Conservation (phyloP, 768 basidiomycete species). For the Termitomyces sp. region DNA sequence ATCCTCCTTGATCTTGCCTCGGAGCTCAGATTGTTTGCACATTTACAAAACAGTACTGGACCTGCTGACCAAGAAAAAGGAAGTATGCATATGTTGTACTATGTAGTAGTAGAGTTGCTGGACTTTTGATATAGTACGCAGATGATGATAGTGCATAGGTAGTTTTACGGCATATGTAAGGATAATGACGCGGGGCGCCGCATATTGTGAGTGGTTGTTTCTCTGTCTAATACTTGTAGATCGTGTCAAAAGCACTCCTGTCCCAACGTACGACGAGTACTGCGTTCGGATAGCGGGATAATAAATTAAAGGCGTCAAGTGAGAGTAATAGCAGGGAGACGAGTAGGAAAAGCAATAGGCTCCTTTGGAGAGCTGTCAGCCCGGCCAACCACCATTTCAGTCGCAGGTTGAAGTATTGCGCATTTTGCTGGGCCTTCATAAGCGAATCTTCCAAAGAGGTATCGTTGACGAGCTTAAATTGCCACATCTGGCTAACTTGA, state of each 20-base stretch:
- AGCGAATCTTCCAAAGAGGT: neutral
- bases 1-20: too few relatives aligned
- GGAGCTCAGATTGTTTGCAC: too few relatives aligned
- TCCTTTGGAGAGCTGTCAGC: neutral
- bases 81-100: neutral
- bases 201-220: neutral
- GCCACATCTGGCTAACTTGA: neutral
- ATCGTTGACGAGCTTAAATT: neutral
- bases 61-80: neutral
- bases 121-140: neutral
- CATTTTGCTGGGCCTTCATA: conserved; percentile 1
- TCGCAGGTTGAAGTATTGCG: neutral
- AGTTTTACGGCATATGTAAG: neutral
- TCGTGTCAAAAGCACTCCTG: neutral
- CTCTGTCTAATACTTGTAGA: neutral
- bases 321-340: neutral
- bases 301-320: neutral
- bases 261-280: neutral
- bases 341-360: neutral
- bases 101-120: neutral
- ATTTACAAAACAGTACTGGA: neutral
- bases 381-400: conserved; percentile 4
- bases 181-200: conserved; percentile 2
- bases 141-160: conserved; percentile 1
- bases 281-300: neutral